Evolutionary conservation across 106 monocot genomes (phyloP).

Genomic region (Allium fistulosum): DNA sequence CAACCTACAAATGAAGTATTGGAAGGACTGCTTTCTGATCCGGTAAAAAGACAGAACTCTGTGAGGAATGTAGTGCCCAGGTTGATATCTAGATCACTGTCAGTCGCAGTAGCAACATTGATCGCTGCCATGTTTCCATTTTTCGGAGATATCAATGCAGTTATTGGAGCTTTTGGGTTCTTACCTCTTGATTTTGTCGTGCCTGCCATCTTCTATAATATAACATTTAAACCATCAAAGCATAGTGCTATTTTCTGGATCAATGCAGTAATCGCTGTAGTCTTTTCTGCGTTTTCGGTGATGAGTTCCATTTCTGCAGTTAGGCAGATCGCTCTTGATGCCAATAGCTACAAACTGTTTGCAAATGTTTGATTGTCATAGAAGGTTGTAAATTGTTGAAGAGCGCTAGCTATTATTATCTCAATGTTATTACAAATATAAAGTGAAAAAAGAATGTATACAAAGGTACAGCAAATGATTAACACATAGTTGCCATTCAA

Average conservation of each 20-base stretch:
- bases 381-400: not conserved
- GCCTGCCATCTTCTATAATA: conserved; percentile 66
- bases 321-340: conserved; percentile 19
- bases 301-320: conserved; percentile 35
- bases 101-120: conserved; percentile 42
- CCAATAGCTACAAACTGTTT: conserved; percentile 20
- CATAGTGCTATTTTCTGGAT: conserved; percentile 63
- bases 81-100: conserved; percentile 50
- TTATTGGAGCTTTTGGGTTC: conserved; percentile 86
- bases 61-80: conserved; percentile 64
- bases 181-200: conserved; percentile 84
- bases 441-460: too few relatives aligned
- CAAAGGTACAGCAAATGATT: too few relatives aligned
- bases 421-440: too few relatives aligned
- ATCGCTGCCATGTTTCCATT: conserved; percentile 91
- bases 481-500: too few relatives aligned
- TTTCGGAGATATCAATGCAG: conserved; percentile 84
- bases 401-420: not conserved
- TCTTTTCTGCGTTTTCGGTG: conserved; percentile 50
- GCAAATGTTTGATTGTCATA: conserved; percentile 16
- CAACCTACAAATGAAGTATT: conserved; percentile 88
- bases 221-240: conserved; percentile 64
- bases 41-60: conserved; percentile 50
- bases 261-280: conserved; percentile 37
- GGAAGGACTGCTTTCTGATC: conserved; percentile 62